Percentiles rank a stretch among this genome's conserved stretches.
These are phyloP conservation scores for Aspergillus carbonarius DNA, from an alignment of 2,329 filamentous ascomycete species.

Conservation along the genomic window DNA sequence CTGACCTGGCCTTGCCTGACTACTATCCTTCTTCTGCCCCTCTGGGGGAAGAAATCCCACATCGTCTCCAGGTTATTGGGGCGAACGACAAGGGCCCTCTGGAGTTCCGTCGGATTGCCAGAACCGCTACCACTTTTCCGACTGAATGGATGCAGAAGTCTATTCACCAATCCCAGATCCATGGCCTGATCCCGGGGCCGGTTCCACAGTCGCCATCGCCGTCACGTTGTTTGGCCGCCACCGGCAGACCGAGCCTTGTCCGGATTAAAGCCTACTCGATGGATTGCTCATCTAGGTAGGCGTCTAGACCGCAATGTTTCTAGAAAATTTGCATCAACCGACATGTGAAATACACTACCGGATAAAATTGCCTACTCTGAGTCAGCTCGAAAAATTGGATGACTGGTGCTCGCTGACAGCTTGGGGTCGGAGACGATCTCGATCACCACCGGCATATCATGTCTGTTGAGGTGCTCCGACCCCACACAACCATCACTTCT, in stretches of 20 bases:
- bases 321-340: background rate
- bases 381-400: background rate
- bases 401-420: too few species aligned
- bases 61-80: background rate
- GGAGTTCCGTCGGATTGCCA: background rate
- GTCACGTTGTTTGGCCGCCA: background rate
- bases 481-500: background rate
- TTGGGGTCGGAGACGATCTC: background rate
- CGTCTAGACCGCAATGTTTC: background rate
- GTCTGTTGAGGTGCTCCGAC: background rate
- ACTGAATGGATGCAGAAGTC: constrained; percentile 1
- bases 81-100: background rate
- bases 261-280: background rate
- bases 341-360: background rate
- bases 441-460: background rate
- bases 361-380: background rate
- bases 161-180: background rate
- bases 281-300: background rate
- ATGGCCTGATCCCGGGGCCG: constrained; percentile 5
- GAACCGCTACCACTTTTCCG: background rate
- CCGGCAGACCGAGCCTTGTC: background rate
- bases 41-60: background rate
- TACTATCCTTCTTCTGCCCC: background rate
- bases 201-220: background rate
- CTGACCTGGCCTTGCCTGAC: background rate